Base-by-base conservation (phyloP, 139 green algal genomes). In the Picochlorum costavermella region DNA sequence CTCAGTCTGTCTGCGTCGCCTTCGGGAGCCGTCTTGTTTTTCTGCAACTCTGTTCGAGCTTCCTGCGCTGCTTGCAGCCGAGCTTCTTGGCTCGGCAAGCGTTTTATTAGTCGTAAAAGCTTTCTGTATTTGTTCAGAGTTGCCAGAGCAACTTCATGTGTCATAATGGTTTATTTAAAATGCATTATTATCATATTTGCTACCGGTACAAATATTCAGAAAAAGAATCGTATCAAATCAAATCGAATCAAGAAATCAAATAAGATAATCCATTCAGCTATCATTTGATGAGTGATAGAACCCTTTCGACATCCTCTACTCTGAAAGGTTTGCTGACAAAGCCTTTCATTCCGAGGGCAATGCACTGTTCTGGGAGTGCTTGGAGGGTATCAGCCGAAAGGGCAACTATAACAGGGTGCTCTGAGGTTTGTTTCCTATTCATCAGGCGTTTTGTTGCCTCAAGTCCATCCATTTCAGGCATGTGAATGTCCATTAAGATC, bases 401-500 rank as follows among this genome's bases (percentile, higher is more conserved):
- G 4, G 83, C 83, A 8, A 90, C 77, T 65, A 90, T 87, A 11
- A 73, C 57, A 4, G 83, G 83, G 6, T 75, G 70, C 16, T 70
- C 55, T 23, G 75, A 57, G 2, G 70, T 65, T 6, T 68, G 65
- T 43, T 79, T 77, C 23, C 44, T 56, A 17, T 78, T 59, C 30
- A 72, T 68, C 65, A 90, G 81, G 28, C 61, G 70, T 5, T 63
- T 68, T 29, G 80, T 79, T 16, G 86, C 83, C 69, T 86, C 77
- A 37, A 94, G 59, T 3, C 86, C 86, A 64, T 93, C 83, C 79
- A 90, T 90, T 53, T 53, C 46, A 13, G 80, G 73, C 80, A 88
- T 83, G 55, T 83, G 78, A 5, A 88, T 74, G 69, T 94, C 87
- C 87, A 95, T 90, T 23, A 95, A 76, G 50, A 94, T 78, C 28